These are phyloP conservation scores for Kwoniella sp. DNA, from an alignment of 768 basidiomycete genomes.

Conservation along the genomic window DNA sequence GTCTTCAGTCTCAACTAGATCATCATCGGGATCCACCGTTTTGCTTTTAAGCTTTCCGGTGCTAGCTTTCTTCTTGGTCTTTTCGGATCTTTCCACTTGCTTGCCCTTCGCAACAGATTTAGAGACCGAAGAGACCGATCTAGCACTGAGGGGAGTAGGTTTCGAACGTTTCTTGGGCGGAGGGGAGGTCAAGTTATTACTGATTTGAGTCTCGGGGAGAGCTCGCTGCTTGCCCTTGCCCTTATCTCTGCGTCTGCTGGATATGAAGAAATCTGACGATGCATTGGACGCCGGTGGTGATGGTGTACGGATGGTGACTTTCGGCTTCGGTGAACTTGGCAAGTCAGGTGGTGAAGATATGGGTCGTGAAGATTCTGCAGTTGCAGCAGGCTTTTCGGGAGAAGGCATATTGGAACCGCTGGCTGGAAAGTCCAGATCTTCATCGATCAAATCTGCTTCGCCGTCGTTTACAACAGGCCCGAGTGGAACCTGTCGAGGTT, in stretches of 20 bases:
- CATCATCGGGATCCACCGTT: constrained; percentile 40
- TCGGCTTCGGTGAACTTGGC: neutral
- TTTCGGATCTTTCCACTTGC: neutral
- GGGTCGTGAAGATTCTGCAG: neutral
- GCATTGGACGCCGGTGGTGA: neutral
- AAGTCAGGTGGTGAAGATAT: neutral
- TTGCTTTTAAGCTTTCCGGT: constrained; percentile 13
- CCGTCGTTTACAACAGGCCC: neutral
- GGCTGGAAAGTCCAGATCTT: constrained; percentile 8
- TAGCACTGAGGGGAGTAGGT: neutral
- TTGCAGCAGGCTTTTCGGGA: neutral
- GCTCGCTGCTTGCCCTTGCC: constrained; percentile 1
- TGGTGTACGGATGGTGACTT: neutral
- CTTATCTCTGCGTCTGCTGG: neutral
- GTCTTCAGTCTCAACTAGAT: constrained; percentile 23
- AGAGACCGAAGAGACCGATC: neutral
- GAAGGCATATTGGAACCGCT: neutral
- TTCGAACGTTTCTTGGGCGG: neutral
- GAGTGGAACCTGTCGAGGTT: neutral
- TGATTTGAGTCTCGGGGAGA: neutral
- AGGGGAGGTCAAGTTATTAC: neutral
- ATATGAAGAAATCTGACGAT: neutral
- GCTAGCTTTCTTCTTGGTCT: neutral
- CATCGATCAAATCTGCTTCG: neutral
- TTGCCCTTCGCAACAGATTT: neutral